A percentile compares a stretch with the other conserved stretches of the same genome.
Conservation (phyloP, 2,329 filamentous ascomycete genomes). For the Zelopaecilomyces penicillatus region DNA sequence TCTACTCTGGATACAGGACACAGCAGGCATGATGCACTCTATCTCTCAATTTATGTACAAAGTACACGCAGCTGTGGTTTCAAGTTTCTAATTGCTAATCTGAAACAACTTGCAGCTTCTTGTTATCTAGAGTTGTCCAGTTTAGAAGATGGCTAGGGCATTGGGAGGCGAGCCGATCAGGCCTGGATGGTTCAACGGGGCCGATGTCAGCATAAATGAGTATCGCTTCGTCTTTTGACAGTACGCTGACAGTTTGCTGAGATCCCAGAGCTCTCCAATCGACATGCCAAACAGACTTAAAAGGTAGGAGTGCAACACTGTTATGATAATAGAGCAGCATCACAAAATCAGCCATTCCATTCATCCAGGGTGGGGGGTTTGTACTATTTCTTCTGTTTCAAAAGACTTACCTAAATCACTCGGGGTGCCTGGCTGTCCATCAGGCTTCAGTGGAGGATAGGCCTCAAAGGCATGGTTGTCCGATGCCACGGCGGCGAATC, state of each 20-base stretch:
- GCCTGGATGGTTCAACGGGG: conserved; percentile 49
- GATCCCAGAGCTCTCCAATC: conserved; percentile 47
- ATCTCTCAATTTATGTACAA: too few species aligned
- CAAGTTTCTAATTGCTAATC: too few species aligned
- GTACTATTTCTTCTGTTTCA: too few species aligned
- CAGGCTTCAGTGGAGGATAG: conserved; percentile 43
- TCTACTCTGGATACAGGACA: too few species aligned
- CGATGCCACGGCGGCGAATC: conserved; percentile 57
- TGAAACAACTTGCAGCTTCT: too few species aligned
- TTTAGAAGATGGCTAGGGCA: conserved; percentile 37
- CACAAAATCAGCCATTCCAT: not conserved
- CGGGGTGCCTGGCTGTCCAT: conserved; percentile 25
- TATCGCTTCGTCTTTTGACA: conserved; percentile 46
- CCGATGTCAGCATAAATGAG: conserved; percentile 54
- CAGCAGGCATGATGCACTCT: too few species aligned
- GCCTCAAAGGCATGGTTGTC: conserved; percentile 58
- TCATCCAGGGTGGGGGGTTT: too few species aligned
- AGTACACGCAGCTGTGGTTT: too few species aligned
- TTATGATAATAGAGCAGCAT: not conserved
- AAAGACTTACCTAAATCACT: conserved; percentile 29
- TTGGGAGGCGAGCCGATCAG: conserved; percentile 41
- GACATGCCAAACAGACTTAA: conserved; percentile 44
- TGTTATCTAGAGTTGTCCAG: too few species aligned
- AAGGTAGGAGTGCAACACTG: conserved; percentile 40
- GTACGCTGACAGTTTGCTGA: conserved; percentile 43